These are phyloP conservation scores for Yarrowia sp. DNA, from an alignment of 805 yeast genomes.

Conservation along the genomic window DNA sequence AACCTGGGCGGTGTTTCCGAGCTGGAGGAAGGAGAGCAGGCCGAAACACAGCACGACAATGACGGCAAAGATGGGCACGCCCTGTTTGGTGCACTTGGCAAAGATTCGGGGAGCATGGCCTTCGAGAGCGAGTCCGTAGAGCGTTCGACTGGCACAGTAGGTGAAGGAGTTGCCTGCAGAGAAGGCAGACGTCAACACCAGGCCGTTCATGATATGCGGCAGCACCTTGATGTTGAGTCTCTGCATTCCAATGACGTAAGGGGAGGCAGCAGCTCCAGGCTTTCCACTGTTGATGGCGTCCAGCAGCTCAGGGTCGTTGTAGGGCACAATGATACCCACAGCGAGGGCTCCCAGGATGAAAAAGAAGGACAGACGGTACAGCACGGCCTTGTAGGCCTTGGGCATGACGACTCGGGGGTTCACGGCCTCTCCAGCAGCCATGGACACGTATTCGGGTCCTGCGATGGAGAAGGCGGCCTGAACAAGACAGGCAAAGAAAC, in stretches of 20 bases:
- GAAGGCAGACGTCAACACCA: constrained; percentile 75
- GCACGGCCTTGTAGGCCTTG: constrained; percentile 78
- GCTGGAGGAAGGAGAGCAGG: constrained; percentile 67
- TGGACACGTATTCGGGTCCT: constrained; percentile 85
- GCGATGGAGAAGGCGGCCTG: constrained; percentile 81
- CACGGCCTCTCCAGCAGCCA: constrained; percentile 83
- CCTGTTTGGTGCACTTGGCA: constrained; percentile 64
- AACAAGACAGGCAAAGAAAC: constrained; percentile 70
- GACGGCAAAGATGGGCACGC: constrained; percentile 73
- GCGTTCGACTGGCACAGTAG: constrained; percentile 71
- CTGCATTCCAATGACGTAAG: constrained; percentile 83
- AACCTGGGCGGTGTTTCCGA: constrained; percentile 62
- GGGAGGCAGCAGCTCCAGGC: constrained; percentile 81
- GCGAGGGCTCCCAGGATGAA: constrained; percentile 77
- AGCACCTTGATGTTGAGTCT: constrained; percentile 65
- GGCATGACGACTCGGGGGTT: constrained; percentile 77
- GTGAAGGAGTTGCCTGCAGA: constrained; percentile 86
- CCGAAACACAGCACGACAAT: constrained; percentile 60
- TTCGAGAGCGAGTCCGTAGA: constrained; percentile 72
- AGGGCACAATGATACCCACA: constrained; percentile 78
- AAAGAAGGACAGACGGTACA: constrained; percentile 68
- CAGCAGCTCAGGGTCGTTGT: constrained; percentile 66
- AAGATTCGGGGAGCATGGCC: constrained; percentile 79
- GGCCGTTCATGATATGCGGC: constrained; percentile 80
- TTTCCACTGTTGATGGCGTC: constrained; percentile 65